Evolutionary conservation across 2,329 filamentous ascomycete species (phyloP), one percentile per base, ranked within the genome.

Genomic region (Geosmithia flava): DNA sequence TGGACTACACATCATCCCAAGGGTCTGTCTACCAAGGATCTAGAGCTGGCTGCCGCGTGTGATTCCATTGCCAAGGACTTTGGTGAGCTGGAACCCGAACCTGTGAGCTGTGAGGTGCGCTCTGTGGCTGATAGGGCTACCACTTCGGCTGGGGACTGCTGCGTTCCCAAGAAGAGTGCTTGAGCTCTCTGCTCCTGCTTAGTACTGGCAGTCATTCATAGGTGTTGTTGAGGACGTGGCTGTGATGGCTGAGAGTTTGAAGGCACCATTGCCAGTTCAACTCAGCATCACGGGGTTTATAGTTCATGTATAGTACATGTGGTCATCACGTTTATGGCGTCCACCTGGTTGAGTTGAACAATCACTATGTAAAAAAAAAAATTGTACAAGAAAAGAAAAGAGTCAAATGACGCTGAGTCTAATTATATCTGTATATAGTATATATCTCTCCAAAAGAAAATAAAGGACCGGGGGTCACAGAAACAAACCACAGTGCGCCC

Each of bases 1-100:
- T 87, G 83, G 84, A 87, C 82, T 8, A 87, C 83, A 1, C 84
- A 87, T 59, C 74, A 66, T 50, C 83, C 82, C 0, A 65, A 68
- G 8, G 83, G 84, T 1, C 65, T 88, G n/a, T 83, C 80, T 0
- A 63, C 65, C 19, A 79, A 78, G 57, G 83, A 87, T 58, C 63
- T 83, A 27, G 56, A 68, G 39, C 72, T 87, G 62, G 84, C 83
- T 0, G 57, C 60, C 5, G 68, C 77, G 51, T 87, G 83, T 56
- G 83, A 87, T 60, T 59, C 68, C 20, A 62, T 79, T 7, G 81
- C 78, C 27, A 58, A 54, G 16, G 70, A 75, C 52, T 74, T 80
- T 58, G 78, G 77, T 37, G 81, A 83, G 60, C 55, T 72, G 17
- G 56, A 65, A 40, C 62, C 56, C 23, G 60, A 62, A 23, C 56